phyloP scores from a whole-genome alignment of 139 green algal genomes.

The Bryopsis sp. region DNA sequence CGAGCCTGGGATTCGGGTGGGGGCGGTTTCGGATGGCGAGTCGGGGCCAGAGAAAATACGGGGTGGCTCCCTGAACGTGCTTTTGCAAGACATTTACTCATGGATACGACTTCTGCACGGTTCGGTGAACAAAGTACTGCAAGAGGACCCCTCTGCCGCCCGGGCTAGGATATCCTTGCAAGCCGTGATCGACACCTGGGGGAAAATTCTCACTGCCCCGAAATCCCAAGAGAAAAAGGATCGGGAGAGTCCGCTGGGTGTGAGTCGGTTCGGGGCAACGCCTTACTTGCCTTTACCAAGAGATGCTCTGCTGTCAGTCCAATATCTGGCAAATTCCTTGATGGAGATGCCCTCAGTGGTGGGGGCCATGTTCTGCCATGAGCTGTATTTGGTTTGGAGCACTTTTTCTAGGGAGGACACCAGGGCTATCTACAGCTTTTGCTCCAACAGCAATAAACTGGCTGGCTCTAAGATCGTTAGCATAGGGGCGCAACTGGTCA shows the following conservation, averaged over 20 bases:
- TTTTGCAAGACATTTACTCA: conserved; percentile 9
- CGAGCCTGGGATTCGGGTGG: conserved; percentile 15
- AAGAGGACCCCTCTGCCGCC: conserved; percentile 1
- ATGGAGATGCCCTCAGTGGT: not conserved
- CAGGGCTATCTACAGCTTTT: not conserved
- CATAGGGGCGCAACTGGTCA: not conserved
- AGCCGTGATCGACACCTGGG: conserved; percentile 14
- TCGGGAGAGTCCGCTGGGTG: not conserved
- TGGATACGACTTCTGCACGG: conserved; percentile 3
- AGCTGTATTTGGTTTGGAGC: conserved; percentile 2
- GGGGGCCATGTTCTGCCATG: not conserved
- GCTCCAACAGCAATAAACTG: conserved; percentile 1
- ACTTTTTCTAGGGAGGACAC: not conserved
- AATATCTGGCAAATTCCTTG: not conserved
- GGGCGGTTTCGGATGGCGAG: not conserved
- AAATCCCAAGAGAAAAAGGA: not conserved
- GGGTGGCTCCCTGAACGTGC: not conserved
- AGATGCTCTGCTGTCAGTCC: not conserved
- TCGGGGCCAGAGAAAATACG: conserved; percentile 10
- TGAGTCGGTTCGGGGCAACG: not conserved
- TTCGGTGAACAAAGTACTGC: conserved; percentile 8
- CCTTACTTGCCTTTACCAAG: not conserved
- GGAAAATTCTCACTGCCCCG: not conserved
- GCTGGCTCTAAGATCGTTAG: not conserved
- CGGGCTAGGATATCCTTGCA: conserved; percentile 2